Conservation (phyloP, 176 grass and related monocot species). For the Oryza officinalis region DNA sequence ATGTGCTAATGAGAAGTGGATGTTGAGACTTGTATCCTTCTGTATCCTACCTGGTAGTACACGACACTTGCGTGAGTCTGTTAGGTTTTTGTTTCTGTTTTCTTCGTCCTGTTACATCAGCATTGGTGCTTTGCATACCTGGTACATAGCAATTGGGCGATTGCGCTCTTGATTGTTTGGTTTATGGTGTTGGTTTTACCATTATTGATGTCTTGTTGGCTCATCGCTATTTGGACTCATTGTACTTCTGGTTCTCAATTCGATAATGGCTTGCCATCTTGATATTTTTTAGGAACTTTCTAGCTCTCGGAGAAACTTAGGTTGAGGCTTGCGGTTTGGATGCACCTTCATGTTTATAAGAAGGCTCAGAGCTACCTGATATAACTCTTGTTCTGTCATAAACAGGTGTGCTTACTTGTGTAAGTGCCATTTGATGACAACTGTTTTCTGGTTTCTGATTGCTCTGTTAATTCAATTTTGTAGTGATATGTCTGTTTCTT, state of each 20-base stretch:
- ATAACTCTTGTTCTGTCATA: constrained; percentile 5
- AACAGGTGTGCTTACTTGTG: neutral
- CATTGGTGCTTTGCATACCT: neutral
- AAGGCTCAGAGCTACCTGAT: constrained; percentile 15
- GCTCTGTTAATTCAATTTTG: constrained; percentile 30
- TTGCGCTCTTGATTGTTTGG: constrained; percentile 16
- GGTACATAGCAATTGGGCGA: constrained; percentile 2
- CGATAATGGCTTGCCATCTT: neutral
- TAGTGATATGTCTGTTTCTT: neutral
- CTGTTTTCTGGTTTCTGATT: constrained; percentile 28
- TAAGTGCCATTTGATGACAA: constrained; percentile 11
- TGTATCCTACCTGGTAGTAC: constrained; percentile 9
- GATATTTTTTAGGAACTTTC: constrained; percentile 4
- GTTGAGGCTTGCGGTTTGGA: neutral
- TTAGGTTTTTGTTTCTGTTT: constrained; percentile 7
- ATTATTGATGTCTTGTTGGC: neutral
- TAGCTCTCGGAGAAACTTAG: neutral
- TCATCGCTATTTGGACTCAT: constrained; percentile 1
- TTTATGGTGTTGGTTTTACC: neutral
- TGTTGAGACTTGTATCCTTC: neutral
- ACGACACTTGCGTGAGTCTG: neutral
- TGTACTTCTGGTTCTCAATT: neutral
- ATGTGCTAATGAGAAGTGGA: neutral
- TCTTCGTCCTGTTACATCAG: constrained; percentile 12
- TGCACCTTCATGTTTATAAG: neutral